Base-by-base conservation (phyloP, 2,329 filamentous ascomycete species). In the Sarocladium oryzae region DNA sequence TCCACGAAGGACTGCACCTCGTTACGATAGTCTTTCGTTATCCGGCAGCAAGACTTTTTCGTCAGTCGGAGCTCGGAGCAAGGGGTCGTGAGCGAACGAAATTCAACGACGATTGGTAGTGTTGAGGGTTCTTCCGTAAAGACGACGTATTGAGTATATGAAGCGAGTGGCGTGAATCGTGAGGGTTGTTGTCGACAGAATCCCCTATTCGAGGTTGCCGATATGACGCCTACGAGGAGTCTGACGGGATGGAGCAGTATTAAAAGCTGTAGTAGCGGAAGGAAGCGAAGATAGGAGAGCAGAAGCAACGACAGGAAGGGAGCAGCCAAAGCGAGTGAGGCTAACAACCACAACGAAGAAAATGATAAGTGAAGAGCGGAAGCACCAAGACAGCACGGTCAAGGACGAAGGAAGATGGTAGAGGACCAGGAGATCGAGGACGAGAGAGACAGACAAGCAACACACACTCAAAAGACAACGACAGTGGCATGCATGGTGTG, bases 251-350 rank as follows among this genome's bases (percentile, higher is more conserved):
- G 3, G 28, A 21, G 28, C n/a, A 28, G 35, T 36, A 38, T 37
- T 40, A 37, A 50, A 50, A 20, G 49, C 9, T 40, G 24, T 50
- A 40, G 35, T 8, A 40, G 21, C n/a, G 43, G 28, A 48, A 32
- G 26, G 35, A 30, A 26, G 49, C 16, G 20, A 50, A 50, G 49
- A 48, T 43, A 51, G 18, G 13, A 45, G 45, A 50, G 35, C 21
- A 37, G 16, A 46, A 74, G 43, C 43, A 48, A 67, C 64, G 69
- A 73, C 59, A 54, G 66, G 38, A 61, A 60, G 60, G 55, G 53
- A 69, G 63, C 69, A 72, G 73, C 74, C 75, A 74, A 70, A 82
- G 73, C 79, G 79, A 84, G 72, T 78, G 80, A 81, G 72, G 72
- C 69, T 69, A 69, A 55, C 57, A 33, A 48, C 24, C 43, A 15